These are phyloP conservation scores for Aurinia saxatilis DNA, from an alignment of 345 rosid species.

Conservation along the genomic window DNA sequence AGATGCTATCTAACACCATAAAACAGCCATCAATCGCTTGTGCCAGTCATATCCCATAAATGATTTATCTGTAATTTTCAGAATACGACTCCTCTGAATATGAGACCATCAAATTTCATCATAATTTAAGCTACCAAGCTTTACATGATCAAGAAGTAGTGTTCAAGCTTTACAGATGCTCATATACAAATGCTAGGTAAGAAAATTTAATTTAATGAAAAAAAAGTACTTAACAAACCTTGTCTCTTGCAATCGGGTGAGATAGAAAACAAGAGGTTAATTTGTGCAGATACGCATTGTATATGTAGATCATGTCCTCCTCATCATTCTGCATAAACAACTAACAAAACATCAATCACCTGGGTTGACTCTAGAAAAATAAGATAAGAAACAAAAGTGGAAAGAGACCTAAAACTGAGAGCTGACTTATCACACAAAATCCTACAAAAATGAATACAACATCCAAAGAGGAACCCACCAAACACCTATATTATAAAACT, in stretches of 20 bases:
- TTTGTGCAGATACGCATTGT: conserved; percentile 91
- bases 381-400: conserved; percentile 1
- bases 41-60: background rate
- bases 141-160: background rate
- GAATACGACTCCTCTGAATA: background rate
- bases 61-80: background rate
- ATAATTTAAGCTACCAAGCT: background rate
- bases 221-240: conserved; percentile 41
- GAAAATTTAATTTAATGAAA: background rate
- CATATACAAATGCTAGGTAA: background rate
- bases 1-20: conserved; percentile 1
- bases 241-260: conserved; percentile 81
- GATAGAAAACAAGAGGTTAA: conserved; percentile 81
- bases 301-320: conserved; percentile 87
- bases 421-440: background rate
- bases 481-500: background rate
- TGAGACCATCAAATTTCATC: background rate
- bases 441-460: background rate
- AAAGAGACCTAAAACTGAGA: background rate
- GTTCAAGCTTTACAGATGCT: background rate
- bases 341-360: conserved; percentile 15
- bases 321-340: conserved; percentile 65
- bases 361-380: background rate
- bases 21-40: background rate
- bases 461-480: background rate